These are phyloP conservation scores for Exophiala bonariae DNA, from an alignment of 2,329 filamentous ascomycete species.

Conservation along the genomic window DNA sequence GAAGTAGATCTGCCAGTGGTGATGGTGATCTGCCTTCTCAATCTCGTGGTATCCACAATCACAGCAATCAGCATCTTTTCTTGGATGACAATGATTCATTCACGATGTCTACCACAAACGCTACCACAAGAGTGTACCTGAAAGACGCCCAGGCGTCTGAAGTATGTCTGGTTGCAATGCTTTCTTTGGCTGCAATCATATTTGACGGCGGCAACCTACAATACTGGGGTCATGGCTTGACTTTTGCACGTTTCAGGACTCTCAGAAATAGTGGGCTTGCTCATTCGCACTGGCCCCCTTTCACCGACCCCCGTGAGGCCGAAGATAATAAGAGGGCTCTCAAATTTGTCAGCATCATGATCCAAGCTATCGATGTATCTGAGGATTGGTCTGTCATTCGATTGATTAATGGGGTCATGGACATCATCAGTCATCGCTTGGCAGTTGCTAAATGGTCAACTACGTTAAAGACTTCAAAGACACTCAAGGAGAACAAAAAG, in stretches of 20 bases:
- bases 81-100: neutral
- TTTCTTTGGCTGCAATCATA: conserved; percentile 14
- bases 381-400: conserved; percentile 24
- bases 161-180: conserved; percentile 16
- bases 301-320: neutral
- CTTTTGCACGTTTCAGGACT: conserved; percentile 10
- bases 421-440: conserved; percentile 23
- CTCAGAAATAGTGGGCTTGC: conserved; percentile 17
- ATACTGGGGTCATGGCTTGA: conserved; percentile 7
- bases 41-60: no score
- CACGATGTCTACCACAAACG: neutral
- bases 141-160: conserved; percentile 16
- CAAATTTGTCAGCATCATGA: conserved; percentile 7
- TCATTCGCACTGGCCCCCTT: conserved; percentile 15
- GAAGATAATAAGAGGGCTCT: neutral
- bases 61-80: neutral
- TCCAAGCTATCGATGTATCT: conserved; percentile 16
- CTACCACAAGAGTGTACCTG: conserved; percentile 5
- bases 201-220: conserved; percentile 1
- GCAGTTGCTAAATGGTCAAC: conserved; percentile 13
- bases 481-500: conserved; percentile 6
- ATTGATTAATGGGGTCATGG: conserved; percentile 18
- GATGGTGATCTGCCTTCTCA: neutral
- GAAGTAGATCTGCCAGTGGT: conserved; percentile 8
- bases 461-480: conserved; percentile 5